Conservation (phyloP, 208 protist species). For the Wallacemonas rigidus region DNA sequence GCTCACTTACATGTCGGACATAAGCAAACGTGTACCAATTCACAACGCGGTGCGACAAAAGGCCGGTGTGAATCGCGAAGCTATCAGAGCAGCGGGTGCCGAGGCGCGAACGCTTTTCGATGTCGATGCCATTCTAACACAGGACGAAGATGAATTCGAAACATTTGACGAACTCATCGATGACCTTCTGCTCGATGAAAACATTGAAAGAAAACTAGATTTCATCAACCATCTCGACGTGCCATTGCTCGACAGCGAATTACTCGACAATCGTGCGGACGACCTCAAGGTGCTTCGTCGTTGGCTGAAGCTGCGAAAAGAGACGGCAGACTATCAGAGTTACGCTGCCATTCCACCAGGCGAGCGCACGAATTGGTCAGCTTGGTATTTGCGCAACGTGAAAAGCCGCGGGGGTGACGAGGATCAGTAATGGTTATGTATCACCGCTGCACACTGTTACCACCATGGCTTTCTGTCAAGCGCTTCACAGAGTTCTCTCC, state of each 20-base stretch:
- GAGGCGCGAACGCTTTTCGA: conserved; percentile 16
- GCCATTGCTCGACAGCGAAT: conserved; percentile 52
- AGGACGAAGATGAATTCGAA: background rate
- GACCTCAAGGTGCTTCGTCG: conserved; percentile 40
- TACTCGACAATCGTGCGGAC: conserved; percentile 33
- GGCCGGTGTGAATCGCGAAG: conserved; percentile 35
- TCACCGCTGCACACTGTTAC: background rate
- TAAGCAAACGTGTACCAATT: conserved; percentile 75
- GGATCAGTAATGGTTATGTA: background rate
- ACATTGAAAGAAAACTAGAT: conserved; percentile 37
- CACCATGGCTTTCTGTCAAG: too few species aligned
- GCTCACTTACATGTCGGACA: conserved; percentile 65
- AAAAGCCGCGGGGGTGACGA: conserved; percentile 24
- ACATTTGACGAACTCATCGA: conserved; percentile 29
- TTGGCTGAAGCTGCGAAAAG: conserved; percentile 54
- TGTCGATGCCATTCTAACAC: background rate
- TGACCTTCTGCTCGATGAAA: conserved; percentile 39
- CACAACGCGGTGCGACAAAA: conserved; percentile 65
- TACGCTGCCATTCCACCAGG: conserved; percentile 66
- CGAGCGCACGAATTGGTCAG: conserved; percentile 68
- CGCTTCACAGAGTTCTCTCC: too few species aligned
- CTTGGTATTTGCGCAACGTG: conserved; percentile 79
- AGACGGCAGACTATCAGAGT: conserved; percentile 68
- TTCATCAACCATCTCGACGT: conserved; percentile 41
- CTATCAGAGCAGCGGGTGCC: conserved; percentile 10